A percentile compares a stretch with the other conserved stretches of the same genome.
Conservation (phyloP, 164 flowering plant species). For the Sedum album region DNA sequence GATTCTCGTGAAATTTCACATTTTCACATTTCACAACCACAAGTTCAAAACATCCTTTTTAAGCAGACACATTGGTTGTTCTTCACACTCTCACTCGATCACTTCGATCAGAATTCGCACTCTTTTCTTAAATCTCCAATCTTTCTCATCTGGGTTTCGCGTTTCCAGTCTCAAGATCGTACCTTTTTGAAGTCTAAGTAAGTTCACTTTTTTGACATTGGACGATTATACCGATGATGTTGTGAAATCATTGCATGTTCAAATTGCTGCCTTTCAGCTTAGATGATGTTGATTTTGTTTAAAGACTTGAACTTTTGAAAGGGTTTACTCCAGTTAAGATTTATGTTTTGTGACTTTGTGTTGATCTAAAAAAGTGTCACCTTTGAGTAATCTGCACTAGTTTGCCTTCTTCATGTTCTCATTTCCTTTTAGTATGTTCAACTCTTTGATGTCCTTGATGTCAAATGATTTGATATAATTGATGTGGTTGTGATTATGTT, state of each 20-base stretch:
- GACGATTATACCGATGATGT: background rate
- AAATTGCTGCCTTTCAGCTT: background rate
- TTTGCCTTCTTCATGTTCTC: background rate
- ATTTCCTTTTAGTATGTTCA: background rate
- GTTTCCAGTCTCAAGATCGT: background rate
- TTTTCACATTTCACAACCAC: background rate
- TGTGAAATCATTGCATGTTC: background rate
- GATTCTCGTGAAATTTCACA: background rate
- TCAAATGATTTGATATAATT: background rate
- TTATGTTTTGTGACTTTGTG: background rate
- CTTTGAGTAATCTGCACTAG: background rate
- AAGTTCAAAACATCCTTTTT: background rate
- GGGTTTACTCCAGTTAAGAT: background rate
- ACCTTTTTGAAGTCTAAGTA: background rate
- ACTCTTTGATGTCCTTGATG: background rate
- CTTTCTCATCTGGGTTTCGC: conserved; percentile 3
- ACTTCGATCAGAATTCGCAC: background rate
- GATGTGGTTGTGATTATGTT: background rate
- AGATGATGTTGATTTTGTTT: background rate
- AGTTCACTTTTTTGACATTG: background rate
- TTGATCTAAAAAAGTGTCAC: background rate
- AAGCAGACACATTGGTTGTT: background rate
- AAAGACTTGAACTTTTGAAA: background rate
- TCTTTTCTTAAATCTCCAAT: background rate
- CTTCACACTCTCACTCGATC: background rate